Conservation (phyloP, 1,139 yeast species). For the Suhomyces choctaworum region DNA sequence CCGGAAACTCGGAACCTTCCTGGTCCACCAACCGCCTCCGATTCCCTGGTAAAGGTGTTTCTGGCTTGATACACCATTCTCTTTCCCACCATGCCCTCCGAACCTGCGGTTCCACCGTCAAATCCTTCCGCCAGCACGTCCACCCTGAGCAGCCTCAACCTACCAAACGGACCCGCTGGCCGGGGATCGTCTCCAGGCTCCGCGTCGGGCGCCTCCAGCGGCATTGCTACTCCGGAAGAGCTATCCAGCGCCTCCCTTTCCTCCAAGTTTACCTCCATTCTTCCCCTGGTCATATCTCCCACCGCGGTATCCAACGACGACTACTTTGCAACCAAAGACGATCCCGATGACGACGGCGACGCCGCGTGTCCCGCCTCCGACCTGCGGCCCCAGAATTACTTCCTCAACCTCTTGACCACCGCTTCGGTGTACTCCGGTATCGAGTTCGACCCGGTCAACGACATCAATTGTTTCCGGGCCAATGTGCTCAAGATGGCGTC, state of each 20-base stretch:
- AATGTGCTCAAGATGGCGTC: slow-evolving; percentile 8
- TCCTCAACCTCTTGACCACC: slow-evolving; percentile 18
- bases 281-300: slow-evolving; percentile 7
- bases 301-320: slow-evolving; percentile 3
- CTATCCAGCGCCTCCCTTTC: slow-evolving; percentile 4
- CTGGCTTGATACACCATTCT: too few relatives aligned
- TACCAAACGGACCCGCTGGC: too few relatives aligned
- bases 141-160: too few relatives aligned
- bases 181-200: too few relatives aligned
- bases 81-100: too few relatives aligned
- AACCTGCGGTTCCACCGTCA: too few relatives aligned
- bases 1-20: too few relatives aligned
- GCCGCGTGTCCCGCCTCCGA: slow-evolving; percentile 23
- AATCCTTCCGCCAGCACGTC: not conserved
- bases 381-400: slow-evolving; percentile 21
- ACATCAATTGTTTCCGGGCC: slow-evolving; percentile 7
- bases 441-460: slow-evolving; percentile 9
- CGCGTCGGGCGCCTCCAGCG: too few relatives aligned
- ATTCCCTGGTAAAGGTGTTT: too few relatives aligned
- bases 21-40: too few relatives aligned
- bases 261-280: slow-evolving; percentile 13
- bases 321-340: slow-evolving; percentile 2
- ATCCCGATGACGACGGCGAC: slow-evolving; percentile 24
- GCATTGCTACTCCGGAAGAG: too few relatives aligned
- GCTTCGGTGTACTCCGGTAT: slow-evolving; percentile 22